These are phyloP conservation scores for Fistulinella prunicolor DNA, from an alignment of 768 basidiomycete species.

Conservation along the genomic window DNA sequence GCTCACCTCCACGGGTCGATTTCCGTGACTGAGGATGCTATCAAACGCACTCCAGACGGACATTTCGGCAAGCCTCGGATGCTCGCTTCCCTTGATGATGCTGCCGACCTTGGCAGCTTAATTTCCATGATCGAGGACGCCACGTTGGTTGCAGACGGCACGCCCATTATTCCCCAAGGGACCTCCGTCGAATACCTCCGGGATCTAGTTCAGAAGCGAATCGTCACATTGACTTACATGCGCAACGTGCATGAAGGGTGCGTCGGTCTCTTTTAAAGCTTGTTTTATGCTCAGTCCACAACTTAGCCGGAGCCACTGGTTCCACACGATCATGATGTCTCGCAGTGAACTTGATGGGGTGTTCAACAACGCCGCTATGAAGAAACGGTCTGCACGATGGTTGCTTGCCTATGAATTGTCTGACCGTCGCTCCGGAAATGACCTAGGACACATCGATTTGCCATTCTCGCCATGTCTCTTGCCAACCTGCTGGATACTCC, in stretches of 20 bases:
- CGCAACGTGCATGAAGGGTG: conserved; percentile 86
- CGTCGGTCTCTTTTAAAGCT: conserved; percentile 26
- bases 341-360: conserved; percentile 68
- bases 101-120: no score
- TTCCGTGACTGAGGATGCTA: no score
- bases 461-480: conserved; percentile 83
- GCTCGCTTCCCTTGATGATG: no score
- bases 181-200: conserved; percentile 77
- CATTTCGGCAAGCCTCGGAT: no score
- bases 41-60: no score
- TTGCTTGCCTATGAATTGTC: background rate
- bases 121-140: conserved; percentile 36
- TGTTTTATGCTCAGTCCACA: conserved; percentile 1
- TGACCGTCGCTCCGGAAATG: conserved; percentile 7
- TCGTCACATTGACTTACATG: conserved; percentile 81
- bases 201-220: conserved; percentile 79
- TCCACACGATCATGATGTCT: conserved; percentile 81
- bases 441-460: conserved; percentile 74
- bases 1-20: no score
- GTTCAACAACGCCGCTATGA: conserved; percentile 74
- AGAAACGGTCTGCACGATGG: conserved; percentile 56
- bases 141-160: conserved; percentile 35
- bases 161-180: conserved; percentile 44
- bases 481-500: conserved; percentile 78
- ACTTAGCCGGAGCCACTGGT: conserved; percentile 77